phyloP scores from a whole-genome alignment of 305 asterid genomes.

The Caryopteris hybrid region DNA sequence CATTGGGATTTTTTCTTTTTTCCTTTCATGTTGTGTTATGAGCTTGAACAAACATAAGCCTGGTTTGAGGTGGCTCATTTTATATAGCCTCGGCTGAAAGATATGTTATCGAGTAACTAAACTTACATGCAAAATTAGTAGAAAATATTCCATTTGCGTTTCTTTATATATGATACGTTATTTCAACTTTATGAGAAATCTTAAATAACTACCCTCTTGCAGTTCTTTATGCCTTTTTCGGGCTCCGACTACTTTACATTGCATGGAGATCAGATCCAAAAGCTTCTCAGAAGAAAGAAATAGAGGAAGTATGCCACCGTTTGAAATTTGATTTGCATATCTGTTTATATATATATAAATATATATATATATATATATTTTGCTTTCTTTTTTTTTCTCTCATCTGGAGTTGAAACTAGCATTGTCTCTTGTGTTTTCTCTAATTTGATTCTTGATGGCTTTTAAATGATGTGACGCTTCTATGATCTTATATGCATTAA shows the following conservation, averaged over 20 bases:
- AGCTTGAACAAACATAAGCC: not conserved
- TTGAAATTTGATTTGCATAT: not conserved
- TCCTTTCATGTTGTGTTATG: not conserved
- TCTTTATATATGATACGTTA: not conserved
- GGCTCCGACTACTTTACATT: conserved; percentile 84
- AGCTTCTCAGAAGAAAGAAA: conserved; percentile 84
- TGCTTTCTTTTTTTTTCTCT: no score
- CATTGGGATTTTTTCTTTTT: not conserved
- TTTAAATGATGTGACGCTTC: not conserved
- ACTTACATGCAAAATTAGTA: not conserved
- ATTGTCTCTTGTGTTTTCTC: not conserved
- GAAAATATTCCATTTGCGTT: not conserved
- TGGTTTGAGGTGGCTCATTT: not conserved
- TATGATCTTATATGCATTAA: not conserved
- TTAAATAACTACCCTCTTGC: conserved; percentile 33
- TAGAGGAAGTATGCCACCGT: conserved; percentile 58
- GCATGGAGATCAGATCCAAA: conserved; percentile 92
- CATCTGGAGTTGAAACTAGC: not conserved
- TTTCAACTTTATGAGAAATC: not conserved
- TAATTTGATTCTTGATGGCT: not conserved
- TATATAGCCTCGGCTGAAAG: not conserved
- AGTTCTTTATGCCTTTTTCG: conserved; percentile 90
- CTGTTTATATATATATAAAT: no score
- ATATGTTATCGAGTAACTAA: not conserved
- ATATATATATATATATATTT: no score